phyloP scores from a whole-genome alignment of 1,284 basidiomycete genomes.

The Cerrena zonata region DNA sequence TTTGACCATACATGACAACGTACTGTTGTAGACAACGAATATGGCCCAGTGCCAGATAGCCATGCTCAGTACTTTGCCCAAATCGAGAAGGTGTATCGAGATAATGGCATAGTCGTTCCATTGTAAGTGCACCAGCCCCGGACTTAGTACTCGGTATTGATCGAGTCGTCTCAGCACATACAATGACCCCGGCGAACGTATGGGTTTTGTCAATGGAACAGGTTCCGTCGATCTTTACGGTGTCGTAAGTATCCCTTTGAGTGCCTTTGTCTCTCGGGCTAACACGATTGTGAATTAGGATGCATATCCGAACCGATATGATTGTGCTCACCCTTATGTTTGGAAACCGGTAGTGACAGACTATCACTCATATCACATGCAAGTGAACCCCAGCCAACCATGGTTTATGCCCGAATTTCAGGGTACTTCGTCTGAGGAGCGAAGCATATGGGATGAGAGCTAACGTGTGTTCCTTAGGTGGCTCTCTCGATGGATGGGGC shows the following conservation, averaged over 20 bases:
- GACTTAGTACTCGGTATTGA: neutral
- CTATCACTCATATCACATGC: slow-evolving; percentile 54
- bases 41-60: slow-evolving; percentile 40
- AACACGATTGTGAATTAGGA: slow-evolving; percentile 34
- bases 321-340: slow-evolving; percentile 58
- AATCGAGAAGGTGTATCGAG: slow-evolving; percentile 50
- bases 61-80: slow-evolving; percentile 64
- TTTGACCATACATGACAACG: neutral
- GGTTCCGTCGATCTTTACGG: slow-evolving; percentile 52
- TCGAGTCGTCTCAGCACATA: slow-evolving; percentile 39
- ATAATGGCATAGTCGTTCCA: slow-evolving; percentile 59
- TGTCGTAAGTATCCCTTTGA: too few species aligned
- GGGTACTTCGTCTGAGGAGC: neutral
- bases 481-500: slow-evolving; percentile 72
- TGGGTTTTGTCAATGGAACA: slow-evolving; percentile 67
- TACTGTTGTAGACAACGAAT: slow-evolving; percentile 66
- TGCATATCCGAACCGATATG: slow-evolving; percentile 67
- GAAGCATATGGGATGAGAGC: slow-evolving; percentile 34
- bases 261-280: too few species aligned
- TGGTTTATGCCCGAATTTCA: slow-evolving; percentile 57
- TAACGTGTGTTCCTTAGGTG: slow-evolving; percentile 70
- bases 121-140: slow-evolving; percentile 34
- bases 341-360: slow-evolving; percentile 56
- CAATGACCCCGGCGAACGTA: slow-evolving; percentile 57
- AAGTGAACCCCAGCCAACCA: slow-evolving; percentile 53